These are phyloP conservation scores for Lepidium africanum DNA, from an alignment of 345 rosid species.

Conservation along the genomic window DNA sequence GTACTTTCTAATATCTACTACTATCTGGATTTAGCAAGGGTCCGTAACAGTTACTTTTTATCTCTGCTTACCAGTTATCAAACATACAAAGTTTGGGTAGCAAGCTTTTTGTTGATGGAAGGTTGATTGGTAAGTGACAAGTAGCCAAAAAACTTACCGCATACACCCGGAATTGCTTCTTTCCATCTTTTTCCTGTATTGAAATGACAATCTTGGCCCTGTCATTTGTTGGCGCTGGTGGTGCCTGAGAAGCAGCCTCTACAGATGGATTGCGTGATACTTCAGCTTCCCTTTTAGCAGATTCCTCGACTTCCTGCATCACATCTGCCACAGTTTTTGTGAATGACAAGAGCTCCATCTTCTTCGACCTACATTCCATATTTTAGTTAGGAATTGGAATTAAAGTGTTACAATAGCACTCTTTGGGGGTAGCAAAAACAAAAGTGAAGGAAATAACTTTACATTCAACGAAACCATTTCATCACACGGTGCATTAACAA, in stretches of 20 bases:
- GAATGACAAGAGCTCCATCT: constrained; percentile 58
- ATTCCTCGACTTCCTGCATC: constrained; percentile 45
- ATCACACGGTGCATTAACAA: not conserved
- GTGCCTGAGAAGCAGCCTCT: constrained; percentile 31
- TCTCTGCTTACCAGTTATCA: not conserved
- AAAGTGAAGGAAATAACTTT: not conserved
- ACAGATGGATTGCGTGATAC: constrained; percentile 22
- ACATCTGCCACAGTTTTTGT: constrained; percentile 46
- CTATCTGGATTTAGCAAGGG: not conserved
- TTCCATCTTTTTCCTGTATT: constrained; percentile 62
- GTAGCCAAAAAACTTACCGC: constrained; percentile 35
- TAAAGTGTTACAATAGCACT: not conserved
- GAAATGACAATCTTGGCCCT: constrained; percentile 66
- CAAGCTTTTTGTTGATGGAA: not conserved
- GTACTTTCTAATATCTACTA: not conserved
- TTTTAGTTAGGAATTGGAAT: not conserved
- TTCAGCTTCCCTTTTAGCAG: constrained; percentile 33
- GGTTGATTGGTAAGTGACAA: not conserved
- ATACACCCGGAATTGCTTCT: constrained; percentile 54
- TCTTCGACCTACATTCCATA: constrained; percentile 47
- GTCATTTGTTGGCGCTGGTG: constrained; percentile 29
- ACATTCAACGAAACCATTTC: not conserved
- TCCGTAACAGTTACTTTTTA: not conserved
- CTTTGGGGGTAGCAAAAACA: not conserved
- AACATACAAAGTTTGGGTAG: not conserved